Percentiles rank a stretch among this genome's conserved stretches.
Evolutionary conservation across 306 rosid genomes (phyloP).

Genomic region (Casuarina glauca): DNA sequence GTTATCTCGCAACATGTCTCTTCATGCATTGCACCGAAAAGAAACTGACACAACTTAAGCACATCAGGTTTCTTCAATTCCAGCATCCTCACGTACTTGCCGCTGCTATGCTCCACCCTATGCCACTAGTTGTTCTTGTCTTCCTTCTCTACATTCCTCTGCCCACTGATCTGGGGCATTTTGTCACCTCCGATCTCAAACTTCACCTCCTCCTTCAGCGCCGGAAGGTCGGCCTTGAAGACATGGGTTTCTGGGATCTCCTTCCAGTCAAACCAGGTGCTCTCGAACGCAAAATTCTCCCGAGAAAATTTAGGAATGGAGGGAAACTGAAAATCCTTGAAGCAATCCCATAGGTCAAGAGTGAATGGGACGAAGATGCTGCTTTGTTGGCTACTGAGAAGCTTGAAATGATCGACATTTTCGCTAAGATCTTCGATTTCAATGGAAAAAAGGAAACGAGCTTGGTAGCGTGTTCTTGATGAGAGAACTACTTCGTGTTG

Average conservation of each 20-base stretch:
- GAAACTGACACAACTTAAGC: constrained; percentile 6
- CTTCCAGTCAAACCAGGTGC: constrained; percentile 30
- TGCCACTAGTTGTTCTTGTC: too few species aligned
- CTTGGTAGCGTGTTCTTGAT: too few species aligned
- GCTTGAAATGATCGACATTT: neutral
- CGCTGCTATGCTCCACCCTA: neutral
- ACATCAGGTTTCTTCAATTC: constrained; percentile 27
- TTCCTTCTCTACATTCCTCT: constrained; percentile 13
- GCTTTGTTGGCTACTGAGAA: constrained; percentile 27
- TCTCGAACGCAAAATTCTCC: constrained; percentile 21
- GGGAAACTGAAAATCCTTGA: constrained; percentile 14
- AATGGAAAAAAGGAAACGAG: neutral
- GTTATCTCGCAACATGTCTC: too few species aligned
- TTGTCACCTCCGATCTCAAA: constrained; percentile 30
- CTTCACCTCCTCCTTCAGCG: constrained; percentile 38
- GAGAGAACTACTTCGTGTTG: too few species aligned
- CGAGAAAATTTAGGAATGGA: constrained; percentile 12
- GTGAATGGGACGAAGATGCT: constrained; percentile 7
- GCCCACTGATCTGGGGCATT: constrained; percentile 38
- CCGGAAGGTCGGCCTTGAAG: constrained; percentile 7
- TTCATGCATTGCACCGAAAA: too few species aligned
- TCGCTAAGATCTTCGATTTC: neutral
- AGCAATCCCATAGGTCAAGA: constrained; percentile 28
- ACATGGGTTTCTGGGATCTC: constrained; percentile 24
- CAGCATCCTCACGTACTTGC: constrained; percentile 28